phyloP scores from a whole-genome alignment of 2,329 filamentous ascomycete genomes.

The Claviceps pusilla region DNA sequence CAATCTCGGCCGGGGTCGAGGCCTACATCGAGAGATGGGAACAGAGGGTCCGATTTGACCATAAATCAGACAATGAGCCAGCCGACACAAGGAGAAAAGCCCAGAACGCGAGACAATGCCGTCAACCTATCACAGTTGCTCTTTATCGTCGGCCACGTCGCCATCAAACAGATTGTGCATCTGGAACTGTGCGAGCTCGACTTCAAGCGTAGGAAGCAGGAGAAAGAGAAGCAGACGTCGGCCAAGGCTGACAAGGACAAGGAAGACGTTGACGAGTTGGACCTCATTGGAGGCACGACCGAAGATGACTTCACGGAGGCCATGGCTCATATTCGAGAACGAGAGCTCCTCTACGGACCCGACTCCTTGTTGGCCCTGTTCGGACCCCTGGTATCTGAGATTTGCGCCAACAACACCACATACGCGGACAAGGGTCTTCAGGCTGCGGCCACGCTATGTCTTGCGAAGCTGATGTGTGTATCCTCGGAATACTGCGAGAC shows the following conservation, averaged over 20 bases:
- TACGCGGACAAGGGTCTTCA: constrained; percentile 85
- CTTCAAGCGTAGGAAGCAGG: constrained; percentile 90
- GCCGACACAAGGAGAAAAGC: constrained; percentile 11
- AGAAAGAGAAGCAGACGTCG: constrained; percentile 56
- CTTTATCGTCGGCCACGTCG: constrained; percentile 90
- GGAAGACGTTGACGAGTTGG: constrained; percentile 68
- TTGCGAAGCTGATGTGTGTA: constrained; percentile 98
- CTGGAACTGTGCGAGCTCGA: constrained; percentile 94
- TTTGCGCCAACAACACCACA: constrained; percentile 85
- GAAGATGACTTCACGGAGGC: constrained; percentile 86
- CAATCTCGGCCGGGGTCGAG: constrained; percentile 28
- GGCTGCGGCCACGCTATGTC: constrained; percentile 80
- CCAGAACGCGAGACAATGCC: constrained; percentile 49
- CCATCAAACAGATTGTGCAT: constrained; percentile 97
- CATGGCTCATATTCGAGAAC: constrained; percentile 69
- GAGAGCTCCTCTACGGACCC: constrained; percentile 68
- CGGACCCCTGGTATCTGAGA: constrained; percentile 79
- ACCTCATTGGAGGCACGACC: constrained; percentile 90
- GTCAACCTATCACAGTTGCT: constrained; percentile 76
- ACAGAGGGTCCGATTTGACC: constrained; percentile 18
- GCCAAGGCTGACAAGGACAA: constrained; percentile 36
- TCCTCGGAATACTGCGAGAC: constrained; percentile 91
- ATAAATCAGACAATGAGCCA: constrained; percentile 14
- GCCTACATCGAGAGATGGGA: constrained; percentile 25
- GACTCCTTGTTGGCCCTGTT: constrained; percentile 79